Base-by-base conservation (phyloP, 2,329 filamentous ascomycete species). In the Stachybotrys chartarum region DNA sequence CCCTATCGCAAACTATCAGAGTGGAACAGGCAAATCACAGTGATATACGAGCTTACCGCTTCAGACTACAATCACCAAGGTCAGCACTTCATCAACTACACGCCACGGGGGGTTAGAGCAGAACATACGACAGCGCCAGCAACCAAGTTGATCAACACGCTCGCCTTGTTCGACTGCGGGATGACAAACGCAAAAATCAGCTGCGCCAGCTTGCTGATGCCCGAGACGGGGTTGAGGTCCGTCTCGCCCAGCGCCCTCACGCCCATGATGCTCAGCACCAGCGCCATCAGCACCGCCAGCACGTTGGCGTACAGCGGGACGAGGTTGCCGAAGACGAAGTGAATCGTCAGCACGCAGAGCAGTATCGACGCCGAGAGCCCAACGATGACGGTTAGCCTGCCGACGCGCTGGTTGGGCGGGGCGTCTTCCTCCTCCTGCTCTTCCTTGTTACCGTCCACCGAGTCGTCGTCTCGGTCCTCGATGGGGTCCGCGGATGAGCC, bases 171-270 rank as follows among this genome's bases (percentile, higher is more conserved):
- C 0, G 85, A 84, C 54, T 87, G 78, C 0, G 94, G 92, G 2
- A 95, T 91, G 45, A 95, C 89, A 52, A 96, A 75, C 3, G 94
- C 94, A 70, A 99, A 97, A 67, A 97, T 87, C 3, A 99, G 83
- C 71, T 99, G 94, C 0, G 94, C 96, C 3, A 99, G 81, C 75
- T 99, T 99, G 68, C 88, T 93, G 70, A 97, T 99, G 39, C 94
- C 94, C 1, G 90, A 96, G 3, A 97, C 94, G 0, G 94, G 94
- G 67, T 97, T 97, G 10, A 99, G 79, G 65, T 99, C 94, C 6
- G 94, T 97, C 75, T 97, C 84, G 10, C 85, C 85, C 0, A 88
- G 71, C 1, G 85, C 85, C 35, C 85, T 74, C 11, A 88, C 85
- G 4, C 85, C 85, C 84, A 88, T 88, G 54, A 94, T 86, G 55